Percentiles rank a stretch among this genome's conserved stretches.
These are phyloP conservation scores for Backusella luteola DNA, from an alignment of 192 early-diverging fungal species.

Conservation along the genomic window DNA sequence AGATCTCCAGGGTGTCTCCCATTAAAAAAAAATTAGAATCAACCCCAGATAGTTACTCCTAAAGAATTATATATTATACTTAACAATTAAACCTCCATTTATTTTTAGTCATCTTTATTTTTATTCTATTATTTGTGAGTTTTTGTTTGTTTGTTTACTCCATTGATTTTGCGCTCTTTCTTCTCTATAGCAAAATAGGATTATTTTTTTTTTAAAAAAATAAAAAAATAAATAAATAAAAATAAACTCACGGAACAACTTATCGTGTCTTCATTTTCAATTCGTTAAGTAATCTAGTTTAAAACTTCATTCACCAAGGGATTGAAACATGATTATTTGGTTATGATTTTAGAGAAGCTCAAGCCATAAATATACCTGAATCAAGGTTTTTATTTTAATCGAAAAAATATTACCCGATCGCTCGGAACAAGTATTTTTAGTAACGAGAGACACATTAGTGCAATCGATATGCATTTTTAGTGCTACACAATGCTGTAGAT, in stretches of 20 bases:
- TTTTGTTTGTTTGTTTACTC: neutral
- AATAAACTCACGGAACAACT: no score
- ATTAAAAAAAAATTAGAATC: conserved; percentile 13
- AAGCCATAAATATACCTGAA: neutral
- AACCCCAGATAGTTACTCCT: neutral
- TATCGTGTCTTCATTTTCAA: no score
- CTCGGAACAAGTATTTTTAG: no score
- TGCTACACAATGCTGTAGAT: neutral
- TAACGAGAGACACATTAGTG: neutral
- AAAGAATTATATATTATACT: neutral
- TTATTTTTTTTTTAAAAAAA: neutral
- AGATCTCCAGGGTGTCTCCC: neutral
- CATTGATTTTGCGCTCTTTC: neutral
- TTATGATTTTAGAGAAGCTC: neutral
- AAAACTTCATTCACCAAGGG: neutral
- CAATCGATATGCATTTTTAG: neutral
- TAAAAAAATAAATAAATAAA: neutral
- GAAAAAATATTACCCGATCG: neutral
- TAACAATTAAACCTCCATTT: neutral
- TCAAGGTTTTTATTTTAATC: neutral
- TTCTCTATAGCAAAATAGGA: neutral
- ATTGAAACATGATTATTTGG: neutral
- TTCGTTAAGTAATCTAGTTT: no score
- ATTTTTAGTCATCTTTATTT: neutral
- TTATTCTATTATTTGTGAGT: neutral